Evolutionary conservation across 2,329 filamentous ascomycete genomes (phyloP).

Genomic region (Fusarium sp.): DNA sequence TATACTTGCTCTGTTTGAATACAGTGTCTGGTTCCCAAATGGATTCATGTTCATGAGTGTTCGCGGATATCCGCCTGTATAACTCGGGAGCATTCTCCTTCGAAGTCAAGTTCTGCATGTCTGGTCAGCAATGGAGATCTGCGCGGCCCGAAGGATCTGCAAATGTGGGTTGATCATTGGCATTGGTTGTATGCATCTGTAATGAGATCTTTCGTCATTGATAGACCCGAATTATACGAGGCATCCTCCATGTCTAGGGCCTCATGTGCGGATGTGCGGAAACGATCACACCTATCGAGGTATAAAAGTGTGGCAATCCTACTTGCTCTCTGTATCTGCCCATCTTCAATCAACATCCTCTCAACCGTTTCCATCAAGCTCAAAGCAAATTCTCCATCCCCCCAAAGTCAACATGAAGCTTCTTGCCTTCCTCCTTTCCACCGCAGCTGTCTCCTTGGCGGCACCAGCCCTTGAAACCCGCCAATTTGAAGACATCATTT

Average conservation of each 20-base stretch:
- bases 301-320: not conserved
- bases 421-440: not conserved
- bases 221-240: not conserved
- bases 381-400: not conserved
- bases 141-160: not conserved
- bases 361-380: not conserved
- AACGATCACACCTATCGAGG: not conserved
- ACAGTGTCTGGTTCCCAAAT: accelerated
- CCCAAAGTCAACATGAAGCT: not conserved
- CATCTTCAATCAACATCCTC: not conserved
- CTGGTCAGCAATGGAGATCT: not conserved
- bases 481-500: not conserved
- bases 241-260: not conserved
- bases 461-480: not conserved
- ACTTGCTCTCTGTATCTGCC: not conserved
- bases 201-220: not conserved
- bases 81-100: not conserved
- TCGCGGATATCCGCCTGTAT: not conserved
- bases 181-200: not conserved
- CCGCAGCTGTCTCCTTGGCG: not conserved
- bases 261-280: not conserved
- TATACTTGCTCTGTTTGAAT: not conserved
- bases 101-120: not conserved
- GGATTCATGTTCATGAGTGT: not conserved
- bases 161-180: not conserved